Conservation (phyloP, 257 asterid species). For the Nicotiana attenuata region DNA sequence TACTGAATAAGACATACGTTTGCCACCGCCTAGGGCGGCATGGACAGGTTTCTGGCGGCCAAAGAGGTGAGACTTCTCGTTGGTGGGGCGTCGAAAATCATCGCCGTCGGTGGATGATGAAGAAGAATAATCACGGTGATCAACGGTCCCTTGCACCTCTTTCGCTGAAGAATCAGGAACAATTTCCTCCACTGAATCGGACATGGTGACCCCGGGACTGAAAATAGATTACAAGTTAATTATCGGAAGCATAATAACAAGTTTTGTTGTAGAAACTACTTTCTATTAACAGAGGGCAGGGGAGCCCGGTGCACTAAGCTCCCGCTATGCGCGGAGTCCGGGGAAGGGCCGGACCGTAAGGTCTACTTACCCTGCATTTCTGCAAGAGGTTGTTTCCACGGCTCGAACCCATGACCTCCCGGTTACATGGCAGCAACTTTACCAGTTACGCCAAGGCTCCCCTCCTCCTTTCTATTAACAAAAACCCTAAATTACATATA, state of each 20-base stretch:
- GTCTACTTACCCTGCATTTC: too few species aligned
- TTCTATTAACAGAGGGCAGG: too few species aligned
- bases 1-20: slow-evolving; percentile 29
- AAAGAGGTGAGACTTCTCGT: slow-evolving; percentile 46
- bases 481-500: neutral
- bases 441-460: too few species aligned
- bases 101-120: slow-evolving; percentile 13
- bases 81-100: neutral
- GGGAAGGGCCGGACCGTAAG: too few species aligned
- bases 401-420: too few species aligned
- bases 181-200: slow-evolving; percentile 16
- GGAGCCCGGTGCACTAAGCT: too few species aligned
- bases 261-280: neutral
- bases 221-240: neutral
- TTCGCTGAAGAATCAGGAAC: slow-evolving; percentile 22
- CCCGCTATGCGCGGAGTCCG: too few species aligned
- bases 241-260: neutral
- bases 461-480: too few species aligned
- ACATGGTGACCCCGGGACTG: slow-evolving; percentile 9
- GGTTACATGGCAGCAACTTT: too few species aligned
- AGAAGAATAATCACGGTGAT: slow-evolving; percentile 8
- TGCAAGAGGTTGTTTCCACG: too few species aligned
- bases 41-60: slow-evolving; percentile 78
- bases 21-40: slow-evolving; percentile 77
- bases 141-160: neutral